Conservation (phyloP, 129 eudicot species). For the Smallanthus sonchifolius region DNA sequence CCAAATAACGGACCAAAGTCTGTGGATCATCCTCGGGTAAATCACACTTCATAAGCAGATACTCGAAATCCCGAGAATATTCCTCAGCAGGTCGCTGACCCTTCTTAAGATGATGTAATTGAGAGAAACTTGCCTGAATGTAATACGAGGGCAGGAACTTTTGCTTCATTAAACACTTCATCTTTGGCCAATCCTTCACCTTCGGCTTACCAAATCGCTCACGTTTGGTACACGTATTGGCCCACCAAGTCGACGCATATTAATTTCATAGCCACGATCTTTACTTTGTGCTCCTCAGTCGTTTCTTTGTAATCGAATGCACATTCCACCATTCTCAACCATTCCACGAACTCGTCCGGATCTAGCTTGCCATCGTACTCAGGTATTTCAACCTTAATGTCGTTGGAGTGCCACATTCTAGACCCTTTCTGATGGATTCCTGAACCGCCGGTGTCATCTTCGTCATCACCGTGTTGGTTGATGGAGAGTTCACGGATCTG, state of each 20-base stretch:
- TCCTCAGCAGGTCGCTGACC: neutral
- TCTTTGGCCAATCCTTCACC: neutral
- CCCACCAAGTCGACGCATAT: neutral
- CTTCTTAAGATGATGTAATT: neutral
- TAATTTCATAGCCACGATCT: neutral
- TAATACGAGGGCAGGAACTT: constrained; percentile 5
- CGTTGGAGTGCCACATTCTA: too few relatives aligned
- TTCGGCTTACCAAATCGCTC: neutral
- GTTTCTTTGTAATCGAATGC: neutral
- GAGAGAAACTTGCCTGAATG: constrained; percentile 5
- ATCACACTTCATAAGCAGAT: too few relatives aligned
- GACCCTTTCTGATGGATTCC: too few relatives aligned
- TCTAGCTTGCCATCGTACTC: too few relatives aligned
- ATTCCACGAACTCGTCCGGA: too few relatives aligned
- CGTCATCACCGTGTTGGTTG: too few relatives aligned
- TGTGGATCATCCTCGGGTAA: too few relatives aligned
- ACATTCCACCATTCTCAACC: too few relatives aligned
- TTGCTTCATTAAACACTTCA: neutral
- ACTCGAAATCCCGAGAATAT: constrained; percentile 13
- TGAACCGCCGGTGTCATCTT: too few relatives aligned
- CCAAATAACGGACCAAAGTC: too few relatives aligned
- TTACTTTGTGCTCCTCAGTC: neutral
- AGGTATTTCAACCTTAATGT: too few relatives aligned
- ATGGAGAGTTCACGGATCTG: too few relatives aligned
- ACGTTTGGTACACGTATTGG: neutral